Conservation (phyloP, 352 stramenopile genomes). For the Thalassiosira mediterranea region DNA sequence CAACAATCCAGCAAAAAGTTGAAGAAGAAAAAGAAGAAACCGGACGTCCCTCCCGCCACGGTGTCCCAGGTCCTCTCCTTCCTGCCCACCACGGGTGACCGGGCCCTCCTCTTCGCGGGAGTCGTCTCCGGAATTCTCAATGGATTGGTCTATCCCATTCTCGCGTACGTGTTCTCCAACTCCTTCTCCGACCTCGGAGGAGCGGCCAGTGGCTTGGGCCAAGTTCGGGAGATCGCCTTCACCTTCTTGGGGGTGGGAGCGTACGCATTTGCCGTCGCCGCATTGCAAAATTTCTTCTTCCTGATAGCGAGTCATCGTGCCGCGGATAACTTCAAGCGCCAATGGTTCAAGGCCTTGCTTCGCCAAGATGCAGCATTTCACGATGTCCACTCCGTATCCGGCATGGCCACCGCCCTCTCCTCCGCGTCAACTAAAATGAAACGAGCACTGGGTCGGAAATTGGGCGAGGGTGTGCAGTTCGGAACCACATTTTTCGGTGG, state of each 20-base stretch:
- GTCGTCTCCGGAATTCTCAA: slow-evolving; percentile 58
- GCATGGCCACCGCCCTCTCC: slow-evolving; percentile 55
- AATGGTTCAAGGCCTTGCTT: slow-evolving; percentile 68
- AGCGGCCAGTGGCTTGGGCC: slow-evolving; percentile 34
- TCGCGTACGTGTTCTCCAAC: slow-evolving; percentile 67
- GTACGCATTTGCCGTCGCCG: slow-evolving; percentile 44
- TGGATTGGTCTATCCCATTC: slow-evolving; percentile 66
- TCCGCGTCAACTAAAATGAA: slow-evolving; percentile 54
- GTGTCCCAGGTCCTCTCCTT: slow-evolving; percentile 40
- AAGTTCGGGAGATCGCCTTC: slow-evolving; percentile 52
- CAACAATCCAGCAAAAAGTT: not conserved
- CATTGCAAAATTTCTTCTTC: slow-evolving; percentile 64
- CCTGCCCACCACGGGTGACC: slow-evolving; percentile 28
- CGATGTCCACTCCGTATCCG: slow-evolving; percentile 62
- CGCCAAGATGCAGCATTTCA: slow-evolving; percentile 72
- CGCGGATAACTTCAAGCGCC: slow-evolving; percentile 43
- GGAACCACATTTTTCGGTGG: slow-evolving; percentile 65
- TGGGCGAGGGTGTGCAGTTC: slow-evolving; percentile 81
- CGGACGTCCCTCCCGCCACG: slow-evolving; percentile 21
- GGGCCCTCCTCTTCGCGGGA: slow-evolving; percentile 55
- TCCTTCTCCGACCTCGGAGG: slow-evolving; percentile 64
- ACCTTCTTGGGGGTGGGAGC: slow-evolving; percentile 53
- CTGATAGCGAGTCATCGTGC: slow-evolving; percentile 29
- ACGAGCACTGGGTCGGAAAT: slow-evolving; percentile 68
- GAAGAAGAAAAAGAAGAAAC: slow-evolving; percentile 4